A percentile compares a stretch with the other conserved stretches of the same genome.
Evolutionary conservation across 441 rosid genomes (phyloP).

Genomic region (Syzygium malaccense): DNA sequence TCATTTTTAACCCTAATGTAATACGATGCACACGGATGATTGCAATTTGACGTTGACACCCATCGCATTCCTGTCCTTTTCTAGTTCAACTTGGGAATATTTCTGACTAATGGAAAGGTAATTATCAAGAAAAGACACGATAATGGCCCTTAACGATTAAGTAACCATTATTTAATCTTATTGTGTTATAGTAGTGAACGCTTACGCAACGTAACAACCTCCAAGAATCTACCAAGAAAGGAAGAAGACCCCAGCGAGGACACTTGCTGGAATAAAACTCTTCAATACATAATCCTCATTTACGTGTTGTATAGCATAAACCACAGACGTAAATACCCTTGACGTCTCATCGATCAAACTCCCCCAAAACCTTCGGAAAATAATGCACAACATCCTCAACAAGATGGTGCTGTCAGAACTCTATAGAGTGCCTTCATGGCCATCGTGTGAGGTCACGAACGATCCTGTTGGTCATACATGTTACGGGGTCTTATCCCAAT

Average conservation of each 20-base stretch:
- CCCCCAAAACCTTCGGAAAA: background rate
- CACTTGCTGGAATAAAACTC: conserved; percentile 20
- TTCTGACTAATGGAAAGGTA: background rate
- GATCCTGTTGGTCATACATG: conserved; percentile 1
- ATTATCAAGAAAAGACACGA: background rate
- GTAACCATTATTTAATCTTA: background rate
- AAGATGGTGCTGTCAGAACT: conserved; percentile 22
- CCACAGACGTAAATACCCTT: conserved; percentile 14
- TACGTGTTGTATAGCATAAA: background rate
- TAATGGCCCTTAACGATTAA: background rate
- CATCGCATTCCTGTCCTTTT: background rate
- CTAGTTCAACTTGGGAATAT: background rate
- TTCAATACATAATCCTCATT: background rate
- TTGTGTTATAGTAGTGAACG: background rate
- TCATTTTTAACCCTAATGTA: background rate
- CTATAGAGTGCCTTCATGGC: conserved; percentile 22
- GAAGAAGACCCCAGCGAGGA: conserved; percentile 18
- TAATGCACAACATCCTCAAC: background rate
- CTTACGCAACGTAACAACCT: background rate
- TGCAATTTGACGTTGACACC: background rate
- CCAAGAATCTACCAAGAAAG: conserved; percentile 24
- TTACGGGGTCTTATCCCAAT: background rate
- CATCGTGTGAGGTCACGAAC: conserved; percentile 9
- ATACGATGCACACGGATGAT: background rate
- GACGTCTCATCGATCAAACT: background rate